Evolutionary conservation across 2,329 filamentous ascomycete genomes (phyloP).

Genomic region (Emergomyces orientalis): DNA sequence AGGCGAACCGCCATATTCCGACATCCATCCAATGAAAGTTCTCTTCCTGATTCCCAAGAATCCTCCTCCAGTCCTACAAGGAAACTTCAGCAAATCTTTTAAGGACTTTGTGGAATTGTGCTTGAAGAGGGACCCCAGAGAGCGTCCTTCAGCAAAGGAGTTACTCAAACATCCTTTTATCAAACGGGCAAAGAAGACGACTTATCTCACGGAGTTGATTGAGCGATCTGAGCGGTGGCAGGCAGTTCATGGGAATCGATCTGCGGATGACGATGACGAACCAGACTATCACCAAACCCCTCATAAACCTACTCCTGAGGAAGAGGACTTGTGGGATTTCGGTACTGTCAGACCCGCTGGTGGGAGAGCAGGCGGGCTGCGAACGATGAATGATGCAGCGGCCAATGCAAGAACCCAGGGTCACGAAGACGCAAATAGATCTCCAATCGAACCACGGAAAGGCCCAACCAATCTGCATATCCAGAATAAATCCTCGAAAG

Average conservation of each 20-base stretch:
- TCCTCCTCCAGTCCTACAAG: slow-evolving; percentile 68
- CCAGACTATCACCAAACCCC: slow-evolving; percentile 24
- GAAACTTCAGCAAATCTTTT: slow-evolving; percentile 71
- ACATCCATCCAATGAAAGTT: slow-evolving; percentile 98
- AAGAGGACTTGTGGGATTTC: slow-evolving; percentile 97
- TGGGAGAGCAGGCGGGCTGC: slow-evolving; percentile 53
- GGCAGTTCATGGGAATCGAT: slow-evolving; percentile 63
- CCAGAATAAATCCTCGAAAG: slow-evolving; percentile 2
- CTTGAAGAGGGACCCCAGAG: slow-evolving; percentile 77
- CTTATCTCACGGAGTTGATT: slow-evolving; percentile 92
- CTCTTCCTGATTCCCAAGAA: slow-evolving; percentile 95
- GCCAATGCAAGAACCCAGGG: slow-evolving; percentile 62
- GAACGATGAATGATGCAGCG: slow-evolving; percentile 69
- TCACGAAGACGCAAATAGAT: slow-evolving; percentile 38
- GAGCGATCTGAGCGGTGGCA: slow-evolving; percentile 83
- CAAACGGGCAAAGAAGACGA: slow-evolving; percentile 83
- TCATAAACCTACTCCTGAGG: slow-evolving; percentile 41
- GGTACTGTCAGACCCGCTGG: slow-evolving; percentile 81
- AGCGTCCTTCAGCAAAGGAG: slow-evolving; percentile 78
- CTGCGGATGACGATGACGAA: slow-evolving; percentile 56
- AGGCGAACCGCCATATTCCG: slow-evolving; percentile 87
- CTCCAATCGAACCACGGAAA: slow-evolving; percentile 1
- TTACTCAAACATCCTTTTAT: slow-evolving; percentile 86
- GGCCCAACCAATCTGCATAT: background rate
- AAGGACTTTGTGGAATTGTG: slow-evolving; percentile 80